phyloP scores from a whole-genome alignment of 208 protist species.

The Trypanosoma conorhini region DNA sequence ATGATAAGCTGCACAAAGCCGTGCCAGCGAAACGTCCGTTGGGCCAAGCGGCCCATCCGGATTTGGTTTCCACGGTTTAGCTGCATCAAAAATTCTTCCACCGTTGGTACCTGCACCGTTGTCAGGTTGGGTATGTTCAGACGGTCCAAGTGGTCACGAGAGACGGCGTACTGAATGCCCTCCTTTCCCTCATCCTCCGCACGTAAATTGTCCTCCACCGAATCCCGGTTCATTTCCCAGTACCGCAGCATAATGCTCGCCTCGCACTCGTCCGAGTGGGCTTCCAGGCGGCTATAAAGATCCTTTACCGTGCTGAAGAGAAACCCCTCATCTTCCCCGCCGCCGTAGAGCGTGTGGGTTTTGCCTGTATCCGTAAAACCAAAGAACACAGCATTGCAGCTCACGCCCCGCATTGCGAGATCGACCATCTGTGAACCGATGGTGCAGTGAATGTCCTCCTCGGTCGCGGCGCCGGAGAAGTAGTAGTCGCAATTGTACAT shows the following conservation, averaged over 20 bases:
- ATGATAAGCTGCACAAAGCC: conserved; percentile 85
- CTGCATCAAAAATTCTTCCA: conserved; percentile 66
- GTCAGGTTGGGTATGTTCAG: conserved; percentile 72
- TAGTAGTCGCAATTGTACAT: conserved; percentile 93
- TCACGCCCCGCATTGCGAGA: conserved; percentile 74
- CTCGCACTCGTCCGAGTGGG: conserved; percentile 41
- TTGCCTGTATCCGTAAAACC: conserved; percentile 83
- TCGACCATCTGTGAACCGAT: conserved; percentile 90
- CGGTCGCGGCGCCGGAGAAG: conserved; percentile 72
- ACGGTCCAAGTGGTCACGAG: conserved; percentile 65
- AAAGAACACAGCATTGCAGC: conserved; percentile 73
- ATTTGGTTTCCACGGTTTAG: conserved; percentile 59
- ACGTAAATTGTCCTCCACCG: conserved; percentile 66
- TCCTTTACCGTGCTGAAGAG: conserved; percentile 83
- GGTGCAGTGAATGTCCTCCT: conserved; percentile 73
- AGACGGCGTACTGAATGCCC: conserved; percentile 39
- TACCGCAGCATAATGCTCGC: conserved; percentile 73
- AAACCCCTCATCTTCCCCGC: conserved; percentile 62
- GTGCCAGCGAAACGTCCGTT: conserved; percentile 77
- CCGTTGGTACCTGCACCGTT: conserved; percentile 55
- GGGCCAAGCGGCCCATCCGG: conserved; percentile 51
- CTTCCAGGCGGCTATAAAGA: conserved; percentile 71
- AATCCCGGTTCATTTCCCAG: conserved; percentile 88
- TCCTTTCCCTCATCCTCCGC: conserved; percentile 29
- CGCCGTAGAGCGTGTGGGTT: conserved; percentile 89